Conservation (phyloP, 1,284 basidiomycete genomes). For the Taiwanofungus camphoratus region DNA sequence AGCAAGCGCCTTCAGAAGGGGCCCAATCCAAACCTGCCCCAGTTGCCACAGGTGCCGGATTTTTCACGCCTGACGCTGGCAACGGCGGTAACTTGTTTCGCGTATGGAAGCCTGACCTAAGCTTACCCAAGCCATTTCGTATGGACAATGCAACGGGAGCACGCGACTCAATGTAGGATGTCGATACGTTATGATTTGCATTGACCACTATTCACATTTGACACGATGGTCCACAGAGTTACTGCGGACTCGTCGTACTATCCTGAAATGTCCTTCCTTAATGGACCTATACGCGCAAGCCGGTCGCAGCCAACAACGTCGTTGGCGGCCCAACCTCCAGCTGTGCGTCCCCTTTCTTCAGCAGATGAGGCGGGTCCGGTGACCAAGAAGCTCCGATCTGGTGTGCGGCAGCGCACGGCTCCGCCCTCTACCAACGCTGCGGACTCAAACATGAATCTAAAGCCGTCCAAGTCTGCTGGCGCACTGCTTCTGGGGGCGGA, state of each 20-base stretch:
- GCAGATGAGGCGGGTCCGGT: conserved; percentile 75
- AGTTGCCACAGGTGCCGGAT: conserved; percentile 55
- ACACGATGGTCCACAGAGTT: conserved; percentile 33
- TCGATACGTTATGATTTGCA: not conserved
- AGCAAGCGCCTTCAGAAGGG: conserved; percentile 44
- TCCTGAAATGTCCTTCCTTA: conserved; percentile 54
- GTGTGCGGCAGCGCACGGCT: conserved; percentile 47
- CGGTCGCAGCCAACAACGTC: conserved; percentile 26
- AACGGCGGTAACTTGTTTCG: conserved; percentile 49
- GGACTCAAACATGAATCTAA: conserved; percentile 26
- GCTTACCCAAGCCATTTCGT: conserved; percentile 49
- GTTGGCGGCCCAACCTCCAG: conserved; percentile 36
- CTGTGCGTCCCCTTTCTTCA: conserved; percentile 67
- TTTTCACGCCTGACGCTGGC: conserved; percentile 72
- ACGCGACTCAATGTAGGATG: conserved; percentile 58
- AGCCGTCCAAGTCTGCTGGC: conserved; percentile 44
- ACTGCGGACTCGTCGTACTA: conserved; percentile 59
- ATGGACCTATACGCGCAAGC: conserved; percentile 33
- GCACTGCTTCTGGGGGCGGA: conserved; percentile 39
- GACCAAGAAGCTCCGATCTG: conserved; percentile 66
- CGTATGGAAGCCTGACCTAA: conserved; percentile 44
- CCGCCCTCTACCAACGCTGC: conserved; percentile 26
- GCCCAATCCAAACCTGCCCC: conserved; percentile 40
- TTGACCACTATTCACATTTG: not conserved
- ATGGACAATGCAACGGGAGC: conserved; percentile 43